Base-by-base conservation (phyloP, 495 filamentous ascomycete species). In the Delitschia confertaspora region DNA sequence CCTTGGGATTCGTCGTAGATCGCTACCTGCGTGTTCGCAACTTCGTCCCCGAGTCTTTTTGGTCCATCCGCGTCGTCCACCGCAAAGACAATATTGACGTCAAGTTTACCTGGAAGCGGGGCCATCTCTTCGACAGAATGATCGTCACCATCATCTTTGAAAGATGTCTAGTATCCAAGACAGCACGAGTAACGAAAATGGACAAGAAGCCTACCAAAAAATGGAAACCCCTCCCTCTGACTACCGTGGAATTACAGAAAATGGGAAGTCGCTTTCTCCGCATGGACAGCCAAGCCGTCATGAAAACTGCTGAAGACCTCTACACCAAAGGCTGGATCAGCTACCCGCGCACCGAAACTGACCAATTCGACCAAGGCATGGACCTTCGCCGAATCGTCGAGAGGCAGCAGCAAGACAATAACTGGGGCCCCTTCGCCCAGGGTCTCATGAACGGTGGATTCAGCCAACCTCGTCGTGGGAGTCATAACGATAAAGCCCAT, bases 191-290 rank as follows among this genome's bases (percentile, higher is more conserved):
- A 26, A 78, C 65, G 11, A 89, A 84, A 54, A 79, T 95, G 20
- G 76, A 82, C 48, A 81, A 83, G 57, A 95, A 93, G 61, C 86
- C 87, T 1, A 93, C 88, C 13, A 88, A 80, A 52, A 95, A 93
- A 66, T 94, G 82, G 87, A 83, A 85, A 54, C 91, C 91, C 2
- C 60, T 98, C 23, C 91, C 91, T 1, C 68, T 98, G 53, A 98
- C 91, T 0, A 98, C 91, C 0, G 85, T 98, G n/a, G 93, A 98
- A 54, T 66, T 98, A n/a, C 91, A 96, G 58, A 96, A 95, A 69
- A 86, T 87, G 70, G 91, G 93, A 14, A 91, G 79, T 49, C 70
- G 74, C 37, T 93, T 88, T 56, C 70, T 96, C 9, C 73, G 78
- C 14, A 79, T 98, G 74, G 84, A 83, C 45, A 84, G 85, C 65